Evolutionary conservation across 371 early-diverging fungal genomes (phyloP).

Genomic region (Capniomyces stellatus): DNA sequence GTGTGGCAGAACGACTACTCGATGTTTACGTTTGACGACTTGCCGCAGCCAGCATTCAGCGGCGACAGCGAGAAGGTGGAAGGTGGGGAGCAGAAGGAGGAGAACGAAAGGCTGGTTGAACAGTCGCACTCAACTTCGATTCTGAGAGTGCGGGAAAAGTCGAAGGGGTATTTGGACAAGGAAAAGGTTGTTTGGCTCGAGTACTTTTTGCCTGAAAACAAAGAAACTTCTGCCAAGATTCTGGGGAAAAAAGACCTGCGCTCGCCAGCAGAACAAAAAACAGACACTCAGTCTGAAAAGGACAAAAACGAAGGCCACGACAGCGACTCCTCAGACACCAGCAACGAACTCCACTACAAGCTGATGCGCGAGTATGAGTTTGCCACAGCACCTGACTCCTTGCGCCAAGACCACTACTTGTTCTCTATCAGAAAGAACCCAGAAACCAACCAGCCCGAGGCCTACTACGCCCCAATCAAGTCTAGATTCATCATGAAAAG

Average conservation of each 20-base stretch:
- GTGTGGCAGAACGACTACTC: slow-evolving; percentile 47
- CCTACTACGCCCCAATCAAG: slow-evolving; percentile 14
- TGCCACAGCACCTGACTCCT: slow-evolving; percentile 7
- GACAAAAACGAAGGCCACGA: slow-evolving; percentile 1
- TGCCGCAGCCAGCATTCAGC: slow-evolving; percentile 35
- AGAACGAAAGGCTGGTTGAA: slow-evolving; percentile 11
- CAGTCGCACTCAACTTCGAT: slow-evolving; percentile 7
- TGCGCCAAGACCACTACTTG: slow-evolving; percentile 17
- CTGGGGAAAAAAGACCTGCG: not conserved
- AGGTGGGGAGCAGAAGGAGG: slow-evolving; percentile 6
- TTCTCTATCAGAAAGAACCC: slow-evolving; percentile 3
- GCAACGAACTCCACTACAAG: slow-evolving; percentile 16
- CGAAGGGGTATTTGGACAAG: not conserved
- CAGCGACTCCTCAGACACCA: not conserved
- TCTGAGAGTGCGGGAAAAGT: slow-evolving; percentile 4
- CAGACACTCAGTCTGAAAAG: not conserved
- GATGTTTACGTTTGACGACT: slow-evolving; percentile 45
- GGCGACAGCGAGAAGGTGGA: not conserved
- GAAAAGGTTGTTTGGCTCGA: slow-evolving; percentile 24
- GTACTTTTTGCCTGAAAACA: slow-evolving; percentile 17
- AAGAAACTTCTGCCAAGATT: slow-evolving; percentile 6
- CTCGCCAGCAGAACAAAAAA: not conserved
- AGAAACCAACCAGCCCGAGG: slow-evolving; percentile 3
- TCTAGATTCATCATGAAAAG: slow-evolving; percentile 18
- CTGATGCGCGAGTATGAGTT: slow-evolving; percentile 18